Base-by-base conservation (phyloP, 768 basidiomycete species). In the Trametes coccinea region DNA sequence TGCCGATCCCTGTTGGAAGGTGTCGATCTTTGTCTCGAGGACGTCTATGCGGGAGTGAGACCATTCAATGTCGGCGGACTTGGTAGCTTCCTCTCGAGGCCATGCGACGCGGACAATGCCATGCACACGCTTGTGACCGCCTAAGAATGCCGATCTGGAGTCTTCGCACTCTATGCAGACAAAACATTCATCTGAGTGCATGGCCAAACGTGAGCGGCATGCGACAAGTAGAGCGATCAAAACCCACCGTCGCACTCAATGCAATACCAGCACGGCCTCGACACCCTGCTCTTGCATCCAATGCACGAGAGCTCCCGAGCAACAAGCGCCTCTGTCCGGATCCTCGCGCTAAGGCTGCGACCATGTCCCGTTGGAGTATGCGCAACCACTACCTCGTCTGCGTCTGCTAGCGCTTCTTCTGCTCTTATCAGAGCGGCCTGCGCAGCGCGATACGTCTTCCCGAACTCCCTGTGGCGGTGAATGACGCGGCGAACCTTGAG, bases 231-330 rank as follows among this genome's bases (percentile, higher is more conserved):
- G 11, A 16, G 2, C 29, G 7, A 4, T 3, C 11, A 39, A 9
- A 16, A 45, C 60, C 8, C n/a, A 60, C 63, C 56, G 22, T 57
- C 59, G 51, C 63, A 64, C n/a, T 64, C 63, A 6, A 57, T 44
- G 16, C 63, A 64, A 29, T 61, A 60, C 63, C 63, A 64, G 39
- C 63, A 64, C 9, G 63, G 63, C 9, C 56, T 53, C 27, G 63
- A 45, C 2, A 61, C 59, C 44, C 39, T n/a, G 11, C 4, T 30
- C 5, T 48, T 40, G 39, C 59, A 61, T 3, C 59, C 58, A 11
- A 43, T 43, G 46, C 59, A 61, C 5, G 48, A 56, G 1, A 61
- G 44, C 37, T 51, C 49, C 10, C 55, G 55, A 16, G 5, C n/a
- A 16, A 56, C 50, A n/a, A 52, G 49, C 27, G 33, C 30, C 17